Evolutionary conservation across 1,139 yeast species (phyloP), one percentile per base, ranked within the genome.

Genomic region (Debaryomyces robertsiae): DNA sequence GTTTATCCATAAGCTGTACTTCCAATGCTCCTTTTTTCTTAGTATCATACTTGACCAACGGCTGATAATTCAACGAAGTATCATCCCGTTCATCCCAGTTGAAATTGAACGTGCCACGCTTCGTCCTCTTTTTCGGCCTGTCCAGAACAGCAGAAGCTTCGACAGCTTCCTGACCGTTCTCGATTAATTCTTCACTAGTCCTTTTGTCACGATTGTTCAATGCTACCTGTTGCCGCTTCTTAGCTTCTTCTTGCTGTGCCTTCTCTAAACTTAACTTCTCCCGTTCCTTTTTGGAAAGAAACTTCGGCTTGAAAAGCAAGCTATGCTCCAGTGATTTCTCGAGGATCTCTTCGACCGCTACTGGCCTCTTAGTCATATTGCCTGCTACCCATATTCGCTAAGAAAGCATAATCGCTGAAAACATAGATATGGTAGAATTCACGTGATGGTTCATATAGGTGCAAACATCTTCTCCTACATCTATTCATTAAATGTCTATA

Each of bases 61-160:
- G 81, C 38, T 65, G 66, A 43, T 66, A 67, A 2, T 63, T 66
- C 0, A 52, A 52, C 0, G 79, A 55, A 0, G 95, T 85, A 54
- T 88, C 95, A 14, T 85, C 94, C 0, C 69, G 65, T 1, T 65
- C 69, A 43, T 75, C 73, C 95, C 96, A 88, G 9, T 77, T 85
- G 59, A 87, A 88, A 9, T 71, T 71, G 60, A 84, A 85, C 50
- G 73, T 75, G n/a, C 47, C 41, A n/a, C 39, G 43, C 31, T 37
- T 49, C 46, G 31, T 50, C 38, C 42, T 52, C 37, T 42, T 43
- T 6, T 33, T 23, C 22, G 35, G 17, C n/a, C 13, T 31, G 14
- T 27, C 22, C 18, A 37, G 6, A 16, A 18, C 43, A 3, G 24
- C 29, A 10, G 36, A 17, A 41, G 40, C 38, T 46, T 46, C 41